Evolutionary conservation across 306 rosid species (phyloP), one percentile per base, ranked within the genome.

Genomic region (Sechiopsis laciniata): DNA sequence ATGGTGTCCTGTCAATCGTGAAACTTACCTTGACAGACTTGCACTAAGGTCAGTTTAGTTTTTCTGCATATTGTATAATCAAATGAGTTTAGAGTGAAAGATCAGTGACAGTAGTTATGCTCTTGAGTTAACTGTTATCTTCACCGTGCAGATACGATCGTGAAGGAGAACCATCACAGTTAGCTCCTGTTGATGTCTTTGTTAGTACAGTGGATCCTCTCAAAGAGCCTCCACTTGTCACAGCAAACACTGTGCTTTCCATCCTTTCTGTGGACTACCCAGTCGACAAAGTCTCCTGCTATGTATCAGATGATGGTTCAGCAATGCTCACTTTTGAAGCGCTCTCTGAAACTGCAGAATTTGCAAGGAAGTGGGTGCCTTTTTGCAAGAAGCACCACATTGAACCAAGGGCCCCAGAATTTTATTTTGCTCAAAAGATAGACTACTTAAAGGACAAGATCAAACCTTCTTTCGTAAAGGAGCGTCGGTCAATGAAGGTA

Each of bases 141-240:
- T 76, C 76, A 52, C 67, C 52, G 10, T 84, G 75, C 80, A 95
- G 99, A 75, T 95, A 83, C 75, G 99, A 95, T 77, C 92, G 99
- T 7, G 99, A 95, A 3, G 99, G 99, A 78, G 99, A 95, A 69
- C 96, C 91, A 55, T 95, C 99, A 4, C 99, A 95, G 78, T 75
- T 95, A 80, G 96, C 87, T 82, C 97, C 97, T 46, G 89, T 95
- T 7, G 99, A 95, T 77, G 59, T 95, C 68, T 95, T 95, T 54
- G 99, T 95, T 7, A 95, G 99, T 88, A 95, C 99, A 12, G 99
- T 95, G 88, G 99, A 95, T 86, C 99, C 99, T 74, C 97, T 95
- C 79, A 95, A 95, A 82, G 99, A 95, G 88, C 99, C 99, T 26
- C 99, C 99, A 5, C 86, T 95, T 64, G 46, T 95, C 52, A 95